These are phyloP conservation scores for Tetragonia tetragonoides DNA, from an alignment of 148 eudicot genomes.

Conservation along the genomic window DNA sequence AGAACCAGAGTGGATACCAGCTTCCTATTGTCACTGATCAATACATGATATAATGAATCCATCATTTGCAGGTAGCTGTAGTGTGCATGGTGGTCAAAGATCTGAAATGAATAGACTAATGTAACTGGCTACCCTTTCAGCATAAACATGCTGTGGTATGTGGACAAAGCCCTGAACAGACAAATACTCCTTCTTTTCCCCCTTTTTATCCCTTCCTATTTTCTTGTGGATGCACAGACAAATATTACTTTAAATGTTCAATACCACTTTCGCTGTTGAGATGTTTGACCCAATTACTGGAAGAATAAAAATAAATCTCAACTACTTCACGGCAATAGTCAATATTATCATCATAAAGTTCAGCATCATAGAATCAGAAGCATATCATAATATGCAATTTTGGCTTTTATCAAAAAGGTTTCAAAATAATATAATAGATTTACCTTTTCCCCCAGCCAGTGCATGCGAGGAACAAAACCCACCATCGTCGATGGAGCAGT, in stretches of 20 bases:
- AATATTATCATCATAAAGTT: not conserved
- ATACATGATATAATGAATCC: too few relatives aligned
- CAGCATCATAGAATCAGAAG: not conserved
- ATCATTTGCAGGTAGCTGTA: not conserved
- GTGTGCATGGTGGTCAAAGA: too few relatives aligned
- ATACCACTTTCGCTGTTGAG: too few relatives aligned
- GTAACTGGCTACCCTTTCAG: not conserved
- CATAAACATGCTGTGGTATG: not conserved
- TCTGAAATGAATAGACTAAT: too few relatives aligned
- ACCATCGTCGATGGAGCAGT: constrained; percentile 77
- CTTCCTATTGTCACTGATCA: too few relatives aligned
- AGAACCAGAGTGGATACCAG: too few relatives aligned
- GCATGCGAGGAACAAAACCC: constrained; percentile 80
- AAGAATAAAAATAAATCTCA: not conserved
- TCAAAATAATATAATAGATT: constrained; percentile 3
- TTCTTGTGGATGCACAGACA: not conserved
- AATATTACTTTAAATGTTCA: not conserved
- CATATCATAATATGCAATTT: not conserved
- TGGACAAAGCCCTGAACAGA: not conserved
- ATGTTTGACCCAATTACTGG: not conserved
- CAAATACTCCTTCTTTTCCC: not conserved
- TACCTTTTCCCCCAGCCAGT: constrained; percentile 61
- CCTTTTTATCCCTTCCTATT: not conserved
- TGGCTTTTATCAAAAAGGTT: not conserved
- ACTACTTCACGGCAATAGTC: not conserved